A percentile compares a stretch with the other conserved stretches of the same genome.
Evolutionary conservation across 2,329 filamentous ascomycete species (phyloP).

Genomic region (Aaosphaeria arxii): DNA sequence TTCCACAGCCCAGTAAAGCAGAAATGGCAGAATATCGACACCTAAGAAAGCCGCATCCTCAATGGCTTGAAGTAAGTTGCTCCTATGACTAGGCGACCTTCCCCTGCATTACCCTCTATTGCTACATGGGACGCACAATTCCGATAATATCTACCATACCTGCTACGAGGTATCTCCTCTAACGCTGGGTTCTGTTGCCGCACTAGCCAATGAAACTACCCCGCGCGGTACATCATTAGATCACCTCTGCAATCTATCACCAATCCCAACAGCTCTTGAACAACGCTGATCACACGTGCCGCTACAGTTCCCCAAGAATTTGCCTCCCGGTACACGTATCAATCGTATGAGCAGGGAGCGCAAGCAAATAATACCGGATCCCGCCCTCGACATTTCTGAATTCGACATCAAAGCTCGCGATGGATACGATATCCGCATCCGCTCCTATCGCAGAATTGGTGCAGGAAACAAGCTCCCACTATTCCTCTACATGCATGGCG

Average conservation of each 20-base stretch:
- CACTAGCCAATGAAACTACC: background rate
- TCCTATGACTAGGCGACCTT: too few species aligned
- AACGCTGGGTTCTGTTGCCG: background rate
- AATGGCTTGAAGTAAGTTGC: slow-evolving; percentile 5
- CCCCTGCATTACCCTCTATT: too few species aligned
- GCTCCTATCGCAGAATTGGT: background rate
- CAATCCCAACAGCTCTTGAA: too few species aligned
- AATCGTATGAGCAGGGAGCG: background rate
- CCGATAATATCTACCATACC: too few species aligned
- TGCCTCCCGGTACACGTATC: background rate
- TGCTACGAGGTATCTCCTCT: too few species aligned
- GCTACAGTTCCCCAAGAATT: background rate
- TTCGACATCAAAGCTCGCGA: background rate
- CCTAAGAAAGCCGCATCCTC: slow-evolving; percentile 3
- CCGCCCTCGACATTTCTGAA: background rate
- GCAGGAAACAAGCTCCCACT: background rate
- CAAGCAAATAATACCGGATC: background rate
- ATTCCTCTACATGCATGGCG: slow-evolving; percentile 8
- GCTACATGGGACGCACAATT: too few species aligned
- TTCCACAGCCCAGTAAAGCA: too few species aligned
- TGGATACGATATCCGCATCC: background rate
- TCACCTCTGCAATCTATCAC: too few species aligned
- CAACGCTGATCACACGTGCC: too few species aligned
- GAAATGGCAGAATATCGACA: slow-evolving; percentile 6
- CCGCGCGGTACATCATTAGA: too few species aligned